Conservation (phyloP, 2,329 filamentous ascomycete genomes). For the Elsinoe batatas region DNA sequence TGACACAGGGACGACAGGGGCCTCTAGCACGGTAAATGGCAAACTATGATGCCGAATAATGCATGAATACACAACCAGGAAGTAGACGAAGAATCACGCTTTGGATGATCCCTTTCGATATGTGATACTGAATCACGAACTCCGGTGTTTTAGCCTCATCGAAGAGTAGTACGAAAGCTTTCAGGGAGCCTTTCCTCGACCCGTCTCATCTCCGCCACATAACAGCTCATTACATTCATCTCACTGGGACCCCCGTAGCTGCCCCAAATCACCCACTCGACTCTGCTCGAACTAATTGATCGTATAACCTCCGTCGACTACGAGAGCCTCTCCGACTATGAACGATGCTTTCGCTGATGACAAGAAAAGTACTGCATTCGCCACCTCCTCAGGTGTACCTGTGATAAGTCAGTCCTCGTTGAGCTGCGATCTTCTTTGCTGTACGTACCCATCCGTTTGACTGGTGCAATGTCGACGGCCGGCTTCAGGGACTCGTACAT, state of each 20-base stretch:
- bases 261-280: background rate
- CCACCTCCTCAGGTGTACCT: constrained; percentile 38
- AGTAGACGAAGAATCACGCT: no score
- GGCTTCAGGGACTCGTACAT: constrained; percentile 25
- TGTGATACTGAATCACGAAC: no score
- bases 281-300: constrained; percentile 27
- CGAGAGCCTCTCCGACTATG: constrained; percentile 35
- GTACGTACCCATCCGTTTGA: constrained; percentile 16
- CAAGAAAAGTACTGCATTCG: constrained; percentile 38
- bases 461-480: constrained; percentile 25
- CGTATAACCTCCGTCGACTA: constrained; percentile 39
- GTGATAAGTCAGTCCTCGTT: constrained; percentile 40
- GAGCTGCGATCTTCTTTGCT: constrained; percentile 28
- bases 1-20: background rate
- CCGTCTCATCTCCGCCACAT: no score
- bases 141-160: no score
- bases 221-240: background rate
- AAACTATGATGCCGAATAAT: background rate
- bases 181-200: no score
- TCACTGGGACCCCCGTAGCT: background rate
- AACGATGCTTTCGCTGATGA: constrained; percentile 38
- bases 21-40: background rate
- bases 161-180: no score
- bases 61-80: no score
- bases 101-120: no score